Conservation (phyloP, 148 eudicot species). For the Suaeda aralocaspica region DNA sequence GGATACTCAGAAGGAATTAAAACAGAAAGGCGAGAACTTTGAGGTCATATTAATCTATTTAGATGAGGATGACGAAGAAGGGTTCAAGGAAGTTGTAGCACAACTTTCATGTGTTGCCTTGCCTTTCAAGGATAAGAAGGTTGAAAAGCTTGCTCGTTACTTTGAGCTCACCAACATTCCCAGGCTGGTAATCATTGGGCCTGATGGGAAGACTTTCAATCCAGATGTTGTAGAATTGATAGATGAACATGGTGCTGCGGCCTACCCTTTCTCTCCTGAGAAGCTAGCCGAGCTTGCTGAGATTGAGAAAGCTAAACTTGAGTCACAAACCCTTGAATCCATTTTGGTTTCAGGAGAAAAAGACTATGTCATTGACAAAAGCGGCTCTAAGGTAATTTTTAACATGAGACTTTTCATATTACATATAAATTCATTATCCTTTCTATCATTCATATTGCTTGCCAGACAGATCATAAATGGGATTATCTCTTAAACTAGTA, state of each 20-base stretch:
- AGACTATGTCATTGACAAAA: slow-evolving; percentile 38
- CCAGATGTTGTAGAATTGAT: slow-evolving; percentile 36
- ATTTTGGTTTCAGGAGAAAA: slow-evolving; percentile 36
- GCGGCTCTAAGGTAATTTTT: slow-evolving; percentile 31
- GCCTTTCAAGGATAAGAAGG: slow-evolving; percentile 38
- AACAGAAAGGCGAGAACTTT: slow-evolving; percentile 38
- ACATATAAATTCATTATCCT: too few species aligned
- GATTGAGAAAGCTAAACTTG: slow-evolving; percentile 38
- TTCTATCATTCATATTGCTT: too few species aligned
- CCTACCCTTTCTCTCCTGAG: slow-evolving; percentile 43
- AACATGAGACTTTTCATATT: too few species aligned
- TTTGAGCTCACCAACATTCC: slow-evolving; percentile 39
- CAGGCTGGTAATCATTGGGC: slow-evolving; percentile 34
- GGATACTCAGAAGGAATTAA: slow-evolving; percentile 27
- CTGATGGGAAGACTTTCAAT: slow-evolving; percentile 45
- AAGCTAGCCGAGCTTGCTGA: slow-evolving; percentile 43
- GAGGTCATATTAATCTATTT: slow-evolving; percentile 36
- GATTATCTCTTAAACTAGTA: too few species aligned
- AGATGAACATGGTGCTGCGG: slow-evolving; percentile 36
- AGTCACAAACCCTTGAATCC: slow-evolving; percentile 42
- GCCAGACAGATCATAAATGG: too few species aligned
- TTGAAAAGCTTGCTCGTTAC: slow-evolving; percentile 37
- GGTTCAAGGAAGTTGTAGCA: slow-evolving; percentile 23
- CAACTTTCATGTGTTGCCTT: slow-evolving; percentile 35
- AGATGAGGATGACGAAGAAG: slow-evolving; percentile 37